Conservation (phyloP, 129 eudicot species). For the Saposhnikovia divaricata region DNA sequence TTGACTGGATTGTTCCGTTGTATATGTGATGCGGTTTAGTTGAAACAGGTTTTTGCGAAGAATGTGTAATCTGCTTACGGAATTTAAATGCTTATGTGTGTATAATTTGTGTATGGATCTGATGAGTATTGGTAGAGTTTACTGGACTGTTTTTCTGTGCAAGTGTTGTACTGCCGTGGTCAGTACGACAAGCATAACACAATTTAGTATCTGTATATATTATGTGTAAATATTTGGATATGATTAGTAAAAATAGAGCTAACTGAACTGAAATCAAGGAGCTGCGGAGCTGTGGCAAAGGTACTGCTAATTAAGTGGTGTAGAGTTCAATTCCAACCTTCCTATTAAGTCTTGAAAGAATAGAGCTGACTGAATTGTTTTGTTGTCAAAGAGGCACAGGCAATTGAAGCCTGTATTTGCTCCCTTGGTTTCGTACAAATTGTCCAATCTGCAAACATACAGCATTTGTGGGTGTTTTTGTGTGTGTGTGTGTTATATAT, state of each 20-base stretch:
- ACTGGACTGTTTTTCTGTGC: no score
- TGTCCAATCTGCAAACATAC: background rate
- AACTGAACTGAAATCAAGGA: no score
- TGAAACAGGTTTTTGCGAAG: background rate
- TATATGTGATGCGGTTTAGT: conserved; percentile 5
- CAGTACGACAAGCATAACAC: no score
- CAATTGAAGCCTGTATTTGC: conserved; percentile 24
- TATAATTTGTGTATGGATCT: background rate
- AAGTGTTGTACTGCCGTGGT: no score
- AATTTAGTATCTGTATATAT: no score
- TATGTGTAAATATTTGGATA: no score
- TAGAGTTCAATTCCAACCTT: background rate
- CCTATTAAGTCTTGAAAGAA: no score
- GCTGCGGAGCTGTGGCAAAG: no score
- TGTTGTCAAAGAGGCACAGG: conserved; percentile 82
- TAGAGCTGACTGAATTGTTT: conserved; percentile 28
- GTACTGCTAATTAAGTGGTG: background rate
- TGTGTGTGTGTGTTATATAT: background rate
- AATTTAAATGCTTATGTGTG: no score
- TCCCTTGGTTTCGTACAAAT: background rate
- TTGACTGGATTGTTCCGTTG: background rate
- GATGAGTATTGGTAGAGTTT: background rate
- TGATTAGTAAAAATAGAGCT: background rate
- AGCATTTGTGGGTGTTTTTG: background rate
- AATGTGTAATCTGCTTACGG: background rate